These are phyloP conservation scores for Bifiguratus adelaidae DNA, from an alignment of 192 early-diverging fungal genomes.

Conservation along the genomic window DNA sequence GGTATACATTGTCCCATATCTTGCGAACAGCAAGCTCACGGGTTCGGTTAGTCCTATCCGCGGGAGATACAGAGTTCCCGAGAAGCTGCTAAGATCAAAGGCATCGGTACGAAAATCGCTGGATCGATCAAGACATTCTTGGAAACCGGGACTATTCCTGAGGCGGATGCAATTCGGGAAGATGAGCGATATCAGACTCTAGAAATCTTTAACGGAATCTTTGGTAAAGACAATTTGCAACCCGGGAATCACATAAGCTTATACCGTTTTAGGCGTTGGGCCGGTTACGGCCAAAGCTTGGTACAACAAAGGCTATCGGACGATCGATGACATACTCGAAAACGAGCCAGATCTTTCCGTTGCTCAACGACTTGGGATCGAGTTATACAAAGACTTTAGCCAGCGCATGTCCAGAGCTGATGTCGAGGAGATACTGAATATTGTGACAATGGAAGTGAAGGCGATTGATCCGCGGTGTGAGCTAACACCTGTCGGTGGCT, in stretches of 20 bases:
- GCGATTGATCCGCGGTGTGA: background rate
- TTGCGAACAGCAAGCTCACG: background rate
- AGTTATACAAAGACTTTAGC: conserved; percentile 13
- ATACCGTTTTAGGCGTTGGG: conserved; percentile 6
- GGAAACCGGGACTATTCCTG: conserved; percentile 9
- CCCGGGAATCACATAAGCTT: background rate
- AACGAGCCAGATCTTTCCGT: conserved; percentile 7
- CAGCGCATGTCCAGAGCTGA: conserved; percentile 16
- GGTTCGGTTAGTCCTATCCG: conserved; percentile 9
- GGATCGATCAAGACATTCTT: conserved; percentile 7
- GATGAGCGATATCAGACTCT: conserved; percentile 7
- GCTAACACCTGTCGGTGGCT: conserved; percentile 17
- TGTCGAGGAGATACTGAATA: conserved; percentile 18
- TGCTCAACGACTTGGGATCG: conserved; percentile 6
- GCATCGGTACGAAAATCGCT: conserved; percentile 14
- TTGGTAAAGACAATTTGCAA: conserved; percentile 1
- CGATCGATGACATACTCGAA: conserved; percentile 9
- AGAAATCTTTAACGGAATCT: conserved; percentile 7
- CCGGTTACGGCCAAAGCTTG: conserved; percentile 7
- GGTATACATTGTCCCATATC: background rate
- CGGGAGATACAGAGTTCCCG: conserved; percentile 8
- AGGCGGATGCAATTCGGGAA: conserved; percentile 5
- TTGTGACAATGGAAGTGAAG: conserved; percentile 11
- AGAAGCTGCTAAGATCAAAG: conserved; percentile 19
- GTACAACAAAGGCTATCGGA: conserved; percentile 15